Conservation (phyloP, 768 basidiomycete genomes). For the Obba rivulosa region DNA sequence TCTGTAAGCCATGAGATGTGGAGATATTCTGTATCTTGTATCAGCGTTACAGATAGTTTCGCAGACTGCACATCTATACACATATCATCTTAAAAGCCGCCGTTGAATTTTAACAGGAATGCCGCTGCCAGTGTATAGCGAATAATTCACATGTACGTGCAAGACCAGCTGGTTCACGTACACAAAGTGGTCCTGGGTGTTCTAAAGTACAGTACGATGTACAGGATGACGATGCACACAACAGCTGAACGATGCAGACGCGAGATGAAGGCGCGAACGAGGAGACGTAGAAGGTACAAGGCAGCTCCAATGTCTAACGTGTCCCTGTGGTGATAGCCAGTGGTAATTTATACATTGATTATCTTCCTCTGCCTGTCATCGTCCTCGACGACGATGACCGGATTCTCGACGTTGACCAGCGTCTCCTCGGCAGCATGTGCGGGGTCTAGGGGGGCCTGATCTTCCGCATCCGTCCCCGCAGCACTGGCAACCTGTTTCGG, state of each 20-base stretch:
- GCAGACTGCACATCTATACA: too few relatives aligned
- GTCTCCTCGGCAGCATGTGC: slow-evolving; percentile 7
- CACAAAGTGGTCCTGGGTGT: too few relatives aligned
- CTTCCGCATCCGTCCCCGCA: slow-evolving; percentile 11
- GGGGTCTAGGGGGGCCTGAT: not conserved
- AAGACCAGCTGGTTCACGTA: too few relatives aligned
- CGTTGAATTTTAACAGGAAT: too few relatives aligned
- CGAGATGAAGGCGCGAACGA: not conserved
- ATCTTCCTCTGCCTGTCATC: not conserved
- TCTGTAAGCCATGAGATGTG: too few relatives aligned
- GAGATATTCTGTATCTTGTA: too few relatives aligned
- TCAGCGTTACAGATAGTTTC: too few relatives aligned
- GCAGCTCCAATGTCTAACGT: not conserved
- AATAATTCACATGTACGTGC: too few relatives aligned
- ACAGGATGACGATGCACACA: not conserved
- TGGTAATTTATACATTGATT: not conserved
- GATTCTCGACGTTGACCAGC: slow-evolving; percentile 8
- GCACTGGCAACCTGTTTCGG: slow-evolving; percentile 7
- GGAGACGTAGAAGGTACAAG: too few relatives aligned
- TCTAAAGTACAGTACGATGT: too few relatives aligned
- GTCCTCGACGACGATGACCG: slow-evolving; percentile 13
- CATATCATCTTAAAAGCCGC: too few relatives aligned
- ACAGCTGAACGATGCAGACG: not conserved
- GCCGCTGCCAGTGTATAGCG: too few relatives aligned
- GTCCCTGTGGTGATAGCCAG: not conserved